phyloP scores from a whole-genome alignment of 331 rosid genomes.

The Phaseolus coccineus region DNA sequence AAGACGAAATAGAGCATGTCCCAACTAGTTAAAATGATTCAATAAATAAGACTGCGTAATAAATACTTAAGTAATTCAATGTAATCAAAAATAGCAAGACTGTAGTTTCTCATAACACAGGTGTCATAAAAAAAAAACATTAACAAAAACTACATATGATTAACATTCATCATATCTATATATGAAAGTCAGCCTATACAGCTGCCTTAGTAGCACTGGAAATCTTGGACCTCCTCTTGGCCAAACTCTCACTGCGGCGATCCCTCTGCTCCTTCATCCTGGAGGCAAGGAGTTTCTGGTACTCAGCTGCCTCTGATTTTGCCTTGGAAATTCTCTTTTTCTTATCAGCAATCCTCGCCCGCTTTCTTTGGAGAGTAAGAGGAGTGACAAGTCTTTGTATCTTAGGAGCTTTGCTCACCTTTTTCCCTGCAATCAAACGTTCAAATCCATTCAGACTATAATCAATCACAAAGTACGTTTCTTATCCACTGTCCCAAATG shows the following conservation, averaged over 20 bases:
- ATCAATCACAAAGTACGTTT: not conserved
- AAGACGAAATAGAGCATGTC: not conserved
- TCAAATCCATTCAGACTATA: not conserved
- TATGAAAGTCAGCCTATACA: conserved; percentile 2
- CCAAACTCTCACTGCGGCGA: conserved; percentile 42
- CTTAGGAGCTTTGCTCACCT: conserved; percentile 48
- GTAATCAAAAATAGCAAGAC: conserved; percentile 5
- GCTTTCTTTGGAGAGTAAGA: conserved; percentile 45
- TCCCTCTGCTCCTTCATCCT: conserved; percentile 51
- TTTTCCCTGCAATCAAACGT: conserved; percentile 36
- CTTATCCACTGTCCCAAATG: not conserved
- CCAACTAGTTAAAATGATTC: not conserved
- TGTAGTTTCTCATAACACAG: not conserved
- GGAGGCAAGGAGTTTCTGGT: conserved; percentile 47
- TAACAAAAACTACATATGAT: conserved; percentile 6
- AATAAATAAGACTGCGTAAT: not conserved
- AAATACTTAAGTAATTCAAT: not conserved
- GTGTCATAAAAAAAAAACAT: not conserved
- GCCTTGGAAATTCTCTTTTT: conserved; percentile 47
- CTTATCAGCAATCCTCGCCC: conserved; percentile 43
- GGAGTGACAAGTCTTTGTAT: conserved; percentile 46
- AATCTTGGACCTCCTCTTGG: conserved; percentile 38
- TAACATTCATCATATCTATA: conserved; percentile 14
- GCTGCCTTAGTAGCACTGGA: conserved; percentile 38
- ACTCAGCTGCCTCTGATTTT: conserved; percentile 47